Evolutionary conservation across 1,139 yeast genomes (phyloP).

Genomic region (Debaryomycetaceae sp.): DNA sequence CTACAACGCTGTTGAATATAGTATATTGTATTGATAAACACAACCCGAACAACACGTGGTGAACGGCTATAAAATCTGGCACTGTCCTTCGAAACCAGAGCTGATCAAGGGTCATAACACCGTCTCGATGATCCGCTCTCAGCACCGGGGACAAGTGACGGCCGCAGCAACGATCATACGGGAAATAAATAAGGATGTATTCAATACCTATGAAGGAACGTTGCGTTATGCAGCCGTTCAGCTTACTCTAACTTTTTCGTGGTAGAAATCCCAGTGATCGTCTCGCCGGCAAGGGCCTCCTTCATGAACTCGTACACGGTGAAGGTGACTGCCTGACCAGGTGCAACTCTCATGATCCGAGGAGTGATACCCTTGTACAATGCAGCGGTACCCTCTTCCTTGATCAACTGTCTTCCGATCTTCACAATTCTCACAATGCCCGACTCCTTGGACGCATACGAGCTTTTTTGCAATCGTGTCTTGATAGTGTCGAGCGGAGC

Average conservation of each 20-base stretch:
- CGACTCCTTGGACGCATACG: slow-evolving; percentile 66
- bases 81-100: too few species aligned
- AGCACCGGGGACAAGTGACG: too few species aligned
- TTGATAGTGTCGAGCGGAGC: slow-evolving; percentile 98
- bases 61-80: too few species aligned
- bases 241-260: slow-evolving; percentile 2
- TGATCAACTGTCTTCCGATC: slow-evolving; percentile 76
- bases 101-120: too few species aligned
- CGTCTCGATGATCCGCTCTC: too few species aligned
- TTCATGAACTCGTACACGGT: slow-evolving; percentile 93
- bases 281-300: slow-evolving; percentile 51
- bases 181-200: too few species aligned
- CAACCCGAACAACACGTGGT: too few species aligned
- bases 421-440: slow-evolving; percentile 74
- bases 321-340: slow-evolving; percentile 98
- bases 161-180: too few species aligned
- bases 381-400: slow-evolving; percentile 85
- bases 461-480: slow-evolving; percentile 92
- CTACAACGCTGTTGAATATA: too few species aligned
- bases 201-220: not conserved
- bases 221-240: not conserved
- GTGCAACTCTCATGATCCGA: slow-evolving; percentile 98
- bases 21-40: too few species aligned
- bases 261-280: slow-evolving; percentile 4
- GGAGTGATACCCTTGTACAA: slow-evolving; percentile 97